phyloP scores from a whole-genome alignment of 441 rosid species.

The Erodium moschatum region DNA sequence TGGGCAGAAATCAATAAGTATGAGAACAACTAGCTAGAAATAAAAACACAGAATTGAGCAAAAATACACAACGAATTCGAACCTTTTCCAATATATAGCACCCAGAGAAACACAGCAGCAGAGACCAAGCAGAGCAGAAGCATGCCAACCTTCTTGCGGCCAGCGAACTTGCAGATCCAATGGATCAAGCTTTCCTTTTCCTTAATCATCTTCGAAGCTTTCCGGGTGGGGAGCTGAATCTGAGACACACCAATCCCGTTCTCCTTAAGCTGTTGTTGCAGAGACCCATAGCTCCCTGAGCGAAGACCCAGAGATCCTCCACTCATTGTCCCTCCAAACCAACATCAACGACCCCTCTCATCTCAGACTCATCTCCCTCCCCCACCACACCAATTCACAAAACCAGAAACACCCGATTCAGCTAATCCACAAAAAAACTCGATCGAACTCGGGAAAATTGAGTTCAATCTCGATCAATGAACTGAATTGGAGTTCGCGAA shows the following conservation, averaged over 20 bases:
- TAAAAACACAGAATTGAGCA: neutral
- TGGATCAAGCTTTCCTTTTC: conserved; percentile 59
- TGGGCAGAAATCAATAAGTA: neutral
- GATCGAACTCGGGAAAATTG: neutral
- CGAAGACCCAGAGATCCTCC: conserved; percentile 83
- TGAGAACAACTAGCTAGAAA: neutral
- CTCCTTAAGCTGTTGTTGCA: conserved; percentile 52
- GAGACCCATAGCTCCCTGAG: conserved; percentile 83
- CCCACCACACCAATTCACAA: neutral
- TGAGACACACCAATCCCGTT: conserved; percentile 46
- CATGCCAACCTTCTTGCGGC: conserved; percentile 90
- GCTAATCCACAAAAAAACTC: neutral
- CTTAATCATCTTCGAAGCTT: conserved; percentile 71
- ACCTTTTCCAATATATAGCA: conserved; percentile 83
- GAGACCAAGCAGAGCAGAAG: conserved; percentile 69
- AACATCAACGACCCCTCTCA: conserved; percentile 35
- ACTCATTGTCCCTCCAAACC: conserved; percentile 45
- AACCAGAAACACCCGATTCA: neutral
- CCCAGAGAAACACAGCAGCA: conserved; percentile 70
- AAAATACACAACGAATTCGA: conserved; percentile 1
- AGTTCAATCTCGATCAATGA: neutral
- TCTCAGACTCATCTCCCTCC: conserved; percentile 25
- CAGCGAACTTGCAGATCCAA: conserved; percentile 87
- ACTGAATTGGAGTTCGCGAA: neutral
- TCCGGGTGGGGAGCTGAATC: conserved; percentile 29